Evolutionary conservation across 805 yeast genomes (phyloP).

Genomic region (Candida chilensis): DNA sequence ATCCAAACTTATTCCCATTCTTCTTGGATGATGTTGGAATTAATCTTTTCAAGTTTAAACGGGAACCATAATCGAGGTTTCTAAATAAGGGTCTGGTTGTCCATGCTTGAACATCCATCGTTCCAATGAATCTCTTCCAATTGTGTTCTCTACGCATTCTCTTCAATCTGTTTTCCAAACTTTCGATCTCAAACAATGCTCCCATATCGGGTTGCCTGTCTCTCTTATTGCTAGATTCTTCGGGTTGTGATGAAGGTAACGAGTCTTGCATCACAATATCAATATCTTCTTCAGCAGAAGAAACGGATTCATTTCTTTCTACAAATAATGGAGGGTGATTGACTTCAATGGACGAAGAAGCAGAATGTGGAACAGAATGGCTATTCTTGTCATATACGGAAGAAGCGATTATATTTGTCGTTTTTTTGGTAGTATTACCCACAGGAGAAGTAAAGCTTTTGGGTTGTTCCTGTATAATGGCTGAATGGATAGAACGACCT

Average conservation of each 20-base stretch:
- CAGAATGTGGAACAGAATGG: too few species aligned
- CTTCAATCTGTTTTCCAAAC: too few species aligned
- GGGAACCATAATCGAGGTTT: conserved; percentile 35
- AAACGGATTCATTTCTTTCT: not conserved
- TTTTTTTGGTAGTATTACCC: too few species aligned
- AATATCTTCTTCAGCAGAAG: not conserved
- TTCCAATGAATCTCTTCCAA: conserved; percentile 46
- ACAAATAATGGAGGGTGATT: not conserved
- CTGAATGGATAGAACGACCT: too few species aligned
- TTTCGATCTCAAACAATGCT: too few species aligned
- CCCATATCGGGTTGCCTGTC: too few species aligned
- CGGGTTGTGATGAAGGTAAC: not conserved
- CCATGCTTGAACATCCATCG: conserved; percentile 55
- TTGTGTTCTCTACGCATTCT: conserved; percentile 2
- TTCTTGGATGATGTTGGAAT: conserved; percentile 14
- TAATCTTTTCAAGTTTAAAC: conserved; percentile 24
- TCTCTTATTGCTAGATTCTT: not conserved
- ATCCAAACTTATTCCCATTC: conserved; percentile 11
- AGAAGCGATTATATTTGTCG: too few species aligned
- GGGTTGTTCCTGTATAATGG: too few species aligned
- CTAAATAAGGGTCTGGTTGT: conserved; percentile 57
- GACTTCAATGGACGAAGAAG: not conserved
- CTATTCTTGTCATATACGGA: too few species aligned
- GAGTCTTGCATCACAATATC: not conserved
- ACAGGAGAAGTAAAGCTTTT: too few species aligned